Base-by-base conservation (phyloP, 176 grass and related monocot species). In the Paspalum vaginatum region DNA sequence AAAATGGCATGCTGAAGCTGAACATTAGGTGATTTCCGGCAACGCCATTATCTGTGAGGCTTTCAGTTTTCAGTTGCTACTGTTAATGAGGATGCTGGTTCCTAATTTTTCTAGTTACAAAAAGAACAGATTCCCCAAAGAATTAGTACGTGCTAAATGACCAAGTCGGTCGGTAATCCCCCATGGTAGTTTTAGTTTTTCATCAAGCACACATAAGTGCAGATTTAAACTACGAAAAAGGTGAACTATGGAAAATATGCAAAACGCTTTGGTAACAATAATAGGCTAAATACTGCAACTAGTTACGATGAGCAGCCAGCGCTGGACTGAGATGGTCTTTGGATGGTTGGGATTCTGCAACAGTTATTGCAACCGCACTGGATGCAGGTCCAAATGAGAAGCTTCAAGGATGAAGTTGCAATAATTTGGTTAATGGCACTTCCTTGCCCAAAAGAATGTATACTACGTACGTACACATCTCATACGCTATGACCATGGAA, bases 231-330 rank as follows among this genome's bases (percentile, higher is more conserved):
- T 49, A 25, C 13, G 20, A 18, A 74, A 21, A 39, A 14, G 3
- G 6, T 49, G 54, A 49, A 17, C 8, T 54, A 72, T n/a, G 12
- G 32, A 24, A 76, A 70, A 71, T 18, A 6, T 63, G 60, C 10
- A 14, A 38, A 39, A 51, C 4, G 50, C n/a, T n/a, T n/a, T n/a
- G n/a, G n/a, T n/a, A n/a, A n/a, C n/a, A n/a, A n/a, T n/a, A n/a
- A n/a, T n/a, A n/a, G n/a, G n/a, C n/a, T n/a, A 16, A 43, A 52
- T 38, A 51, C 48, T 72, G 74, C 56, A 32, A 25, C 39, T 64
- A 13, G 59, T 63, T 52, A 27, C 47, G 26, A 15, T 17, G 38
- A 79, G 47, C 55, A 87, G 38, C 4, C 47, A 87, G 46, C 25
- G 6, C 47, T 46, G 40, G 56, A 56, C 59, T 37, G 57, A 71